A percentile compares a stretch with the other conserved stretches of the same genome.
Conservation (phyloP, 208 protist species). For the Acanthamoeba healyi region DNA sequence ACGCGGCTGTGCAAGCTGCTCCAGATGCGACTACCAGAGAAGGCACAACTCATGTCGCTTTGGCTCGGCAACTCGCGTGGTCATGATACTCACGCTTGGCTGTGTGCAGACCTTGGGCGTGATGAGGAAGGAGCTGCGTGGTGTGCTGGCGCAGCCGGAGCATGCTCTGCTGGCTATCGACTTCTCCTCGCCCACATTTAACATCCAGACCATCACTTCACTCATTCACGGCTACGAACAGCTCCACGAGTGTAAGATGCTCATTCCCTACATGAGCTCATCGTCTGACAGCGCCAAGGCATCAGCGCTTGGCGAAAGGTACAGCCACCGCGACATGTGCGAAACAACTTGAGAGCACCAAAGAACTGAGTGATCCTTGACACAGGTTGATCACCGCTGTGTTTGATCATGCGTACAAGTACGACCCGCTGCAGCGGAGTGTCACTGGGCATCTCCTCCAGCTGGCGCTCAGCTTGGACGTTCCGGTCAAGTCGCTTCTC, state of each 20-base stretch:
- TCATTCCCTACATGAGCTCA: conserved; percentile 52
- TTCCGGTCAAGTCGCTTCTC: conserved; percentile 69
- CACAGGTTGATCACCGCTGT: conserved; percentile 59
- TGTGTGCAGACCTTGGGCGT: not conserved
- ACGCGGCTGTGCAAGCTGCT: conserved; percentile 59
- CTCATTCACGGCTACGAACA: conserved; percentile 74
- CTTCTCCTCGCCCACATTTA: conserved; percentile 49
- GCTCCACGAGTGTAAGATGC: conserved; percentile 71
- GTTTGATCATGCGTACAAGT: conserved; percentile 70
- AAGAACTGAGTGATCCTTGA: not conserved
- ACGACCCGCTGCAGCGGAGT: conserved; percentile 66
- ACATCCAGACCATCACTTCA: conserved; percentile 44
- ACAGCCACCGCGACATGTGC: not conserved
- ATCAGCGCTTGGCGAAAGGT: not conserved
- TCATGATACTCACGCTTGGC: not conserved
- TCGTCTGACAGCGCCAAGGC: conserved; percentile 34
- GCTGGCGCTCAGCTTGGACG: conserved; percentile 59
- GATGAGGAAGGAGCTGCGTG: conserved; percentile 9
- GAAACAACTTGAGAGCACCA: not conserved
- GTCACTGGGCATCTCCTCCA: conserved; percentile 70
- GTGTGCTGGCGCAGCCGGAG: conserved; percentile 22
- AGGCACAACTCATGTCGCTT: not conserved
- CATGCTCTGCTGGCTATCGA: conserved; percentile 42
- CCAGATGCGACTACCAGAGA: conserved; percentile 46
- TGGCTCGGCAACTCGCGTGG: not conserved